Evolutionary conservation across 208 protist genomes (phyloP).

Genomic region (Angomonas deanei): DNA sequence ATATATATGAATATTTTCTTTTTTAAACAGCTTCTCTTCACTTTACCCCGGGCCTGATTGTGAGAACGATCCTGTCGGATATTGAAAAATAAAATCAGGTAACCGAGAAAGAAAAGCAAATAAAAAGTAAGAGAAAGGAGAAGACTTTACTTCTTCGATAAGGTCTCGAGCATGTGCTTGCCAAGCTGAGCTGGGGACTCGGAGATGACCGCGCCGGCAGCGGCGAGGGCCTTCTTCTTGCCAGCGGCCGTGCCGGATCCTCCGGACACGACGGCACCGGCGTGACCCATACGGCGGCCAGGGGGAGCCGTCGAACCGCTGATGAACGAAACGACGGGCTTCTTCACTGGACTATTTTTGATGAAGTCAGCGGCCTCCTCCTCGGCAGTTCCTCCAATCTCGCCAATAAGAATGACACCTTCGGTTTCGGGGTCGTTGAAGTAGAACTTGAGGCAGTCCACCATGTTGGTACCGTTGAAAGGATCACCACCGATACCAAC

Average conservation of each 20-base stretch:
- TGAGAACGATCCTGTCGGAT: too few species aligned
- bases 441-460: conserved; percentile 97
- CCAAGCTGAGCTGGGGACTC: conserved; percentile 95
- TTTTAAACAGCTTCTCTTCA: too few species aligned
- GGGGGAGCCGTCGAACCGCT: conserved; percentile 98
- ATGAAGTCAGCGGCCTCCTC: conserved; percentile 98
- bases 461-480: conserved; percentile 99
- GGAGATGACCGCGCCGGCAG: conserved; percentile 90
- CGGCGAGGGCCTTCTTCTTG: conserved; percentile 94
- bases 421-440: conserved; percentile 97
- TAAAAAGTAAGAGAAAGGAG: conserved; percentile 9
- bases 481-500: conserved; percentile 99
- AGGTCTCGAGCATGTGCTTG: conserved; percentile 77
- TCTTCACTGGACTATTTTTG: conserved; percentile 91
- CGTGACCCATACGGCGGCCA: conserved; percentile 95
- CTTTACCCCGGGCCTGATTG: too few species aligned
- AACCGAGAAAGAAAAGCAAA: neutral
- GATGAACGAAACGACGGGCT: conserved; percentile 98
- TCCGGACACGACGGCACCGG: conserved; percentile 96
- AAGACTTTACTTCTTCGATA: conserved; percentile 45
- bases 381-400: conserved; percentile 98
- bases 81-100: conserved; percentile 3
- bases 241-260: conserved; percentile 92
- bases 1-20: conserved; percentile 1
- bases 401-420: conserved; percentile 97